phyloP scores from a whole-genome alignment of 306 rosid genomes.

The Medicago ruthenica region DNA sequence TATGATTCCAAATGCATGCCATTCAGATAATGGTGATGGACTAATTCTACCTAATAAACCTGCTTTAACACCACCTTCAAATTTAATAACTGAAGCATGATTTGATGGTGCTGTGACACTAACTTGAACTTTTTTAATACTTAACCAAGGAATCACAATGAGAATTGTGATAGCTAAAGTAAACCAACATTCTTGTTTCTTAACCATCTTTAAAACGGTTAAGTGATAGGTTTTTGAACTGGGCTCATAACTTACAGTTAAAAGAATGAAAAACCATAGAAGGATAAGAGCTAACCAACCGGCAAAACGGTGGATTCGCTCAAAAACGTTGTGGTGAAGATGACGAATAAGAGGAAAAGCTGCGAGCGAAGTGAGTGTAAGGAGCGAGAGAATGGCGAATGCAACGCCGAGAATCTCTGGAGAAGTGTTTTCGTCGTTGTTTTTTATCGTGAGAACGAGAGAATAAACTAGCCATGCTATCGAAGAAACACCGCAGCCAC shows the following conservation, averaged over 20 bases:
- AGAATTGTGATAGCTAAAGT: slow-evolving; percentile 58
- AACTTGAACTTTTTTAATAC: slow-evolving; percentile 53
- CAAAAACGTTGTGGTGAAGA: slow-evolving; percentile 71
- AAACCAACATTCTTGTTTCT: slow-evolving; percentile 62
- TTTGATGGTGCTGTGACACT: slow-evolving; percentile 55
- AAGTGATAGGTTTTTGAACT: slow-evolving; percentile 44
- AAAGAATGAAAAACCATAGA: slow-evolving; percentile 59
- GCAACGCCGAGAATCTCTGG: slow-evolving; percentile 52
- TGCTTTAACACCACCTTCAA: slow-evolving; percentile 63
- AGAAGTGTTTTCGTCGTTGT: slow-evolving; percentile 54
- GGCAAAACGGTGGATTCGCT: slow-evolving; percentile 67
- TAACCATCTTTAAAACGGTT: slow-evolving; percentile 36
- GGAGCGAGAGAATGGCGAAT: slow-evolving; percentile 58
- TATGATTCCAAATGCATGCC: slow-evolving; percentile 82
- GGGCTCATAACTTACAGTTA: slow-evolving; percentile 51
- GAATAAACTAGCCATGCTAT: slow-evolving; percentile 73
- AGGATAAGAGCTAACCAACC: slow-evolving; percentile 68
- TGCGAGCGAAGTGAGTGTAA: slow-evolving; percentile 62
- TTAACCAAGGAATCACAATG: slow-evolving; percentile 62
- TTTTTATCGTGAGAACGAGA: slow-evolving; percentile 48
- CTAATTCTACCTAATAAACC: slow-evolving; percentile 70
- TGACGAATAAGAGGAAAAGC: slow-evolving; percentile 78
- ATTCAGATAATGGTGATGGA: slow-evolving; percentile 68
- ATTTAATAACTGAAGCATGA: slow-evolving; percentile 65
- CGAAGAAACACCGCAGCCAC: slow-evolving; percentile 75